These are phyloP conservation scores for Penicillium herquei DNA, from an alignment of 495 filamentous ascomycete genomes.

Conservation along the genomic window DNA sequence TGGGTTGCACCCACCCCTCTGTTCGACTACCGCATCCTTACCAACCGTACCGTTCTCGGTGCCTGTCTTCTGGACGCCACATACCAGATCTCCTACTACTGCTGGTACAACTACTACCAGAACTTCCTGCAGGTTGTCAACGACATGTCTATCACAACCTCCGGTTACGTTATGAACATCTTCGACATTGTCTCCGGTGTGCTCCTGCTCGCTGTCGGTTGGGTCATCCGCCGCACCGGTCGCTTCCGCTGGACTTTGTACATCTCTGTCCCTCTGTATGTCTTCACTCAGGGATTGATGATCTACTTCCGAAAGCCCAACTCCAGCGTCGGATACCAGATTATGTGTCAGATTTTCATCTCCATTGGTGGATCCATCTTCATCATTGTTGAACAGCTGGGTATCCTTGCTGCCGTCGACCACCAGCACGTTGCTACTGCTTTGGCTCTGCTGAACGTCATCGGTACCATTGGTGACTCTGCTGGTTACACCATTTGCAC, in stretches of 20 bases:
- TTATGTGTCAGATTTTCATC: slow-evolving; percentile 73
- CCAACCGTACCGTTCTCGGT: slow-evolving; percentile 57
- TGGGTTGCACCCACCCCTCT: slow-evolving; percentile 46
- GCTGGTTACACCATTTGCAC: slow-evolving; percentile 59
- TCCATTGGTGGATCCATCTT: slow-evolving; percentile 58
- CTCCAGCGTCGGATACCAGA: slow-evolving; percentile 58
- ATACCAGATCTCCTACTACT: slow-evolving; percentile 49
- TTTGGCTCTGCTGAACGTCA: slow-evolving; percentile 60
- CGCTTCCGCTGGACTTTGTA: slow-evolving; percentile 46
- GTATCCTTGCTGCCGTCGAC: slow-evolving; percentile 60
- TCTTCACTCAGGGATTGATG: slow-evolving; percentile 57
- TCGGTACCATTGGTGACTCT: slow-evolving; percentile 60
- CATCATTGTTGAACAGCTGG: slow-evolving; percentile 63
- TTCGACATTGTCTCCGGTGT: slow-evolving; percentile 49
- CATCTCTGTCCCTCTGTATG: slow-evolving; percentile 51
- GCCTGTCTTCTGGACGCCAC: slow-evolving; percentile 48
- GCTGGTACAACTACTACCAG: slow-evolving; percentile 55
- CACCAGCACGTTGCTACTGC: slow-evolving; percentile 65
- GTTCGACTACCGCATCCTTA: slow-evolving; percentile 51
- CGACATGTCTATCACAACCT: slow-evolving; percentile 41
- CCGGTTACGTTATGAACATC: slow-evolving; percentile 53
- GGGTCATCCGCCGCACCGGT: slow-evolving; percentile 53
- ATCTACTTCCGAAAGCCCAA: slow-evolving; percentile 62
- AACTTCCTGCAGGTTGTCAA: slow-evolving; percentile 72
- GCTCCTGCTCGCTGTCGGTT: slow-evolving; percentile 43